Evolutionary conservation across 495 filamentous ascomycete genomes (phyloP).

Genomic region (Penicillium crystallinum): DNA sequence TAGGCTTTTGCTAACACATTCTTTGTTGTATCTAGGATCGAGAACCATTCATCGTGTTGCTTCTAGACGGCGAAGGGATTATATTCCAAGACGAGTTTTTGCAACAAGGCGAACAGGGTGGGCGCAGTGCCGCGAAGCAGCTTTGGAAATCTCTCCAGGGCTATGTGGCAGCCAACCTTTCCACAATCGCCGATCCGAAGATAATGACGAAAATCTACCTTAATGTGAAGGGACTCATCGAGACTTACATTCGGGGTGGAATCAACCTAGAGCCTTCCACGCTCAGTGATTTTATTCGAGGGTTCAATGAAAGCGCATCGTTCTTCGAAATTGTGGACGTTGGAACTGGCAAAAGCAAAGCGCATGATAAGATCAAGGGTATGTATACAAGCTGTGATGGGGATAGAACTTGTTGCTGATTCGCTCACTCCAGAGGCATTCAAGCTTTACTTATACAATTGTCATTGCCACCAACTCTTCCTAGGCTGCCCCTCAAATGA

Average conservation of each 20-base stretch:
- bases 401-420: conserved; percentile 6
- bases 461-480: conserved; percentile 76
- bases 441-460: conserved; percentile 60
- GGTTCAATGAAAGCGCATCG: conserved; percentile 67
- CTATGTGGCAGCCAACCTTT: conserved; percentile 42
- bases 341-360: conserved; percentile 61
- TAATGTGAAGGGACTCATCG: conserved; percentile 60
- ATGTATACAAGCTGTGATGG: conserved; percentile 19
- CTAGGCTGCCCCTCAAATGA: conserved; percentile 75
- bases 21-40: conserved; percentile 48
- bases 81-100: conserved; percentile 67
- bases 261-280: conserved; percentile 45
- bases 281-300: conserved; percentile 65
- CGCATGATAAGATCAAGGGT: conserved; percentile 74
- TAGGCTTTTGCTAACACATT: conserved; percentile 22
- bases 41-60: conserved; percentile 68
- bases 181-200: conserved; percentile 49
- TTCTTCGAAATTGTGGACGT: conserved; percentile 75
- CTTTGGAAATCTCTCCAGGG: conserved; percentile 51
- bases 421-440: conserved; percentile 54
- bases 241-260: conserved; percentile 54
- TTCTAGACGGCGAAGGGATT: conserved; percentile 75
- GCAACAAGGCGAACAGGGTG: conserved; percentile 61
- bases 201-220: conserved; percentile 65
- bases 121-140: conserved; percentile 61